phyloP scores from a whole-genome alignment of 2,329 filamentous ascomycete species.

The Cercospora brassicicola region DNA sequence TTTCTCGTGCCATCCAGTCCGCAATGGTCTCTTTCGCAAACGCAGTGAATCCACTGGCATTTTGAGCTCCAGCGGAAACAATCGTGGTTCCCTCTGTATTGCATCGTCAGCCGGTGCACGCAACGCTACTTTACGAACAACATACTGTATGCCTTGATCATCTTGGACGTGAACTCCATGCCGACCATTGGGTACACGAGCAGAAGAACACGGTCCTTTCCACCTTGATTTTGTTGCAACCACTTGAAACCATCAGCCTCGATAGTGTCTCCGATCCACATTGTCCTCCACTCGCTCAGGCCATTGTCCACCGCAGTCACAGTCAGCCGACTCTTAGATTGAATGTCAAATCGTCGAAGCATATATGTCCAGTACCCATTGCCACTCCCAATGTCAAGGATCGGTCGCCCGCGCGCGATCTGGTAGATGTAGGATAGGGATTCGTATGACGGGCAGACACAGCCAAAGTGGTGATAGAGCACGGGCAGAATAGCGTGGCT shows the following conservation, averaged over 20 bases:
- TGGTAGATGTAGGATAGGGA: constrained; percentile 60
- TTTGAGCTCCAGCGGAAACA: constrained; percentile 73
- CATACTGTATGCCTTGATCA: constrained; percentile 59
- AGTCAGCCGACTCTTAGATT: constrained; percentile 42
- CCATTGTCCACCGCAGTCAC: constrained; percentile 66
- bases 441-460: constrained; percentile 68
- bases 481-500: constrained; percentile 70
- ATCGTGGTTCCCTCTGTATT: constrained; percentile 56
- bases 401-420: constrained; percentile 52
- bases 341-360: constrained; percentile 58
- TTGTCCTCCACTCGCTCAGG: constrained; percentile 66
- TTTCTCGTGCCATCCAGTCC: constrained; percentile 63
- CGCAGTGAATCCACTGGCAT: constrained; percentile 70
- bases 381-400: constrained; percentile 69
- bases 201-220: constrained; percentile 61
- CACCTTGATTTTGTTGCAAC: constrained; percentile 53
- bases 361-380: constrained; percentile 76
- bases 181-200: constrained; percentile 73
- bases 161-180: constrained; percentile 62
- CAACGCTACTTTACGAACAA: not conserved
- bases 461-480: constrained; percentile 78
- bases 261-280: constrained; percentile 69
- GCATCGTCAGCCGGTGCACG: not conserved
- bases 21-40: constrained; percentile 65
- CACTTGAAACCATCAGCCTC: constrained; percentile 61